Evolutionary conservation across 192 early-diverging fungal species (phyloP).

Genomic region (Paraglomus occultum): DNA sequence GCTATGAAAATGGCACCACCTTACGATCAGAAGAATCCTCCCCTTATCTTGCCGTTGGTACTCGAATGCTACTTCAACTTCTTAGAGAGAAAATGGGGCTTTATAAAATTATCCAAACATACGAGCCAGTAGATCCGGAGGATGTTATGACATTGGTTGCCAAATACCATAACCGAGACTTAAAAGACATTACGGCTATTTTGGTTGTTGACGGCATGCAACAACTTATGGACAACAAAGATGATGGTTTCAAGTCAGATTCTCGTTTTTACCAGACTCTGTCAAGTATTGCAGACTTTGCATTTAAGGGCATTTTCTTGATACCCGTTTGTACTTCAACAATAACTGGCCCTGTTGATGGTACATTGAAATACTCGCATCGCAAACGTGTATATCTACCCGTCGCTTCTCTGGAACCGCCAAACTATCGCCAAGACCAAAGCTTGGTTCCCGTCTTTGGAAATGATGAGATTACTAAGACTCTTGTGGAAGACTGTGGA

Average conservation of each 20-base stretch:
- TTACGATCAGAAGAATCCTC: constrained; percentile 10
- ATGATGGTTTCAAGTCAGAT: constrained; percentile 21
- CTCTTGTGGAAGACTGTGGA: constrained; percentile 39
- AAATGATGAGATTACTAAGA: constrained; percentile 30
- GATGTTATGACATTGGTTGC: constrained; percentile 13
- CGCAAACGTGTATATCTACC: constrained; percentile 27
- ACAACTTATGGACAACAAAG: constrained; percentile 13
- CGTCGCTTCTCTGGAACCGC: constrained; percentile 20
- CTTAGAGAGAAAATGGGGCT: constrained; percentile 2
- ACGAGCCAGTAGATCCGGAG: constrained; percentile 3
- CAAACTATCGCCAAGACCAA: neutral
- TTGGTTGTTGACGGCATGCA: constrained; percentile 28
- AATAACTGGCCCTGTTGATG: constrained; percentile 21
- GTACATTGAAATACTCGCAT: constrained; percentile 17
- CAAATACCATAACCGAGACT: constrained; percentile 20
- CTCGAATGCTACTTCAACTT: constrained; percentile 29
- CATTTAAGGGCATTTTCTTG: neutral
- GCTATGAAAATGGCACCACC: constrained; percentile 12
- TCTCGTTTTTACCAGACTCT: constrained; percentile 15
- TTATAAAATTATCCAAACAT: constrained; percentile 10
- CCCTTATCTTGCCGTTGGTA: constrained; percentile 14
- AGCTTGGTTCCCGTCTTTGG: neutral
- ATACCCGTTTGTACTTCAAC: constrained; percentile 24
- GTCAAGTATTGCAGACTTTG: constrained; percentile 8
- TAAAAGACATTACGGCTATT: constrained; percentile 15